Conservation (phyloP, 768 basidiomycete species). For the Tricholoma matsutake region DNA sequence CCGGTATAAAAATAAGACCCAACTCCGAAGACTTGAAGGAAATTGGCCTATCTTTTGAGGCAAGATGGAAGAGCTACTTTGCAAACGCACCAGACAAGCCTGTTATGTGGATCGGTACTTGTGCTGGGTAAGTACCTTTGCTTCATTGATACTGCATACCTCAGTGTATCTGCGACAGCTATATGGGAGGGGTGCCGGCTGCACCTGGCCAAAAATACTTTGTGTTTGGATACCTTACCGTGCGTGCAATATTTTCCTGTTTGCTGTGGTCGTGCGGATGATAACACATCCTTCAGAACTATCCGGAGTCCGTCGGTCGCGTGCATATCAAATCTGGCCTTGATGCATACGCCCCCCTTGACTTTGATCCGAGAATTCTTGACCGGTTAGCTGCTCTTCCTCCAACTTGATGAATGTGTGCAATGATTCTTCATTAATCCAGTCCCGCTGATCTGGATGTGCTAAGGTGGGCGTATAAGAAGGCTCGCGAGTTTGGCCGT, state of each 20-base stretch:
- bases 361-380: neutral
- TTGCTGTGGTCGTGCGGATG: slow-evolving; percentile 4
- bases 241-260: slow-evolving; percentile 16
- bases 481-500: slow-evolving; percentile 48
- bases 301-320: slow-evolving; percentile 16
- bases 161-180: slow-evolving; percentile 8
- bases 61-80: slow-evolving; percentile 50
- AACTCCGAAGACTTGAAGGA: slow-evolving; percentile 43
- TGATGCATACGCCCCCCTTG: neutral
- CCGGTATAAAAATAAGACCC: slow-evolving; percentile 57
- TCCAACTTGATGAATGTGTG: neutral
- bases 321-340: neutral
- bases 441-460: slow-evolving; percentile 43
- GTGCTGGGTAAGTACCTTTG: slow-evolving; percentile 36
- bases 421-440: neutral
- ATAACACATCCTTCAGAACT: slow-evolving; percentile 26
- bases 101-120: slow-evolving; percentile 39
- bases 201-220: slow-evolving; percentile 24
- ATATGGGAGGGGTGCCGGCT: slow-evolving; percentile 15
- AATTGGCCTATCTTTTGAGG: slow-evolving; percentile 45
- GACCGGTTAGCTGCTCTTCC: neutral
- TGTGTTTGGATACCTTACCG: slow-evolving; percentile 16
- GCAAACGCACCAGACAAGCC: slow-evolving; percentile 53
- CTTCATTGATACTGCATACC: neutral
- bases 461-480: slow-evolving; percentile 54